Evolutionary conservation across 768 basidiomycete species (phyloP).

Genomic region (Boletus tylopilopsis): DNA sequence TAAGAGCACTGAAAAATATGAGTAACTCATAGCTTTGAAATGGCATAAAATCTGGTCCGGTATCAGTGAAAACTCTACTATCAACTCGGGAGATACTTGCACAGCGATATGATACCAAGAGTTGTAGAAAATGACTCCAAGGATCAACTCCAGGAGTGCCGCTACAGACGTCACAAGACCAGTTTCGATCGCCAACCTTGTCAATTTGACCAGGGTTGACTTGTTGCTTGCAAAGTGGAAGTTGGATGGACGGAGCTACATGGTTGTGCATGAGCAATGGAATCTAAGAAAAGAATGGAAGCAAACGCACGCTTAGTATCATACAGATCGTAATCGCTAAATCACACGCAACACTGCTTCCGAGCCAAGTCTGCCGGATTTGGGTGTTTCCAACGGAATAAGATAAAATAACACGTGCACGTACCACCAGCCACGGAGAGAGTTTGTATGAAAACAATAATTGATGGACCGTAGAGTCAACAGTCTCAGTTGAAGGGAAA

Average conservation of each 20-base stretch:
- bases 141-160: constrained; percentile 14
- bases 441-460: not conserved
- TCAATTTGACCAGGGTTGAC: constrained; percentile 7
- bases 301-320: constrained; percentile 8
- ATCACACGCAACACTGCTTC: constrained; percentile 16
- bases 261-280: not conserved
- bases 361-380: constrained; percentile 19
- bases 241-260: constrained; percentile 15
- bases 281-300: not conserved
- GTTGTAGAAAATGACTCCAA: constrained; percentile 2
- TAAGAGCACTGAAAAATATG: not conserved
- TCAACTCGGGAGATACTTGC: constrained; percentile 7
- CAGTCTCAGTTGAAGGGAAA: not conserved
- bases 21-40: constrained; percentile 14
- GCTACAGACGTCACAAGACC: constrained; percentile 20
- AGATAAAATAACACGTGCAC: not conserved
- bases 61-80: not conserved
- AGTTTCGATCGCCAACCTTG: constrained; percentile 21
- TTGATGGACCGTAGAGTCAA: no score
- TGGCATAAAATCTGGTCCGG: constrained; percentile 5
- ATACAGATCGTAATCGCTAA: constrained; percentile 20
- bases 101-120: constrained; percentile 11
- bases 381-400: no score
- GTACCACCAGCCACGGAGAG: constrained; percentile 10
- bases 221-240: constrained; percentile 1